Base-by-base conservation (phyloP, 2,329 filamentous ascomycete species). In the Ceratocystis alfenasii region DNA sequence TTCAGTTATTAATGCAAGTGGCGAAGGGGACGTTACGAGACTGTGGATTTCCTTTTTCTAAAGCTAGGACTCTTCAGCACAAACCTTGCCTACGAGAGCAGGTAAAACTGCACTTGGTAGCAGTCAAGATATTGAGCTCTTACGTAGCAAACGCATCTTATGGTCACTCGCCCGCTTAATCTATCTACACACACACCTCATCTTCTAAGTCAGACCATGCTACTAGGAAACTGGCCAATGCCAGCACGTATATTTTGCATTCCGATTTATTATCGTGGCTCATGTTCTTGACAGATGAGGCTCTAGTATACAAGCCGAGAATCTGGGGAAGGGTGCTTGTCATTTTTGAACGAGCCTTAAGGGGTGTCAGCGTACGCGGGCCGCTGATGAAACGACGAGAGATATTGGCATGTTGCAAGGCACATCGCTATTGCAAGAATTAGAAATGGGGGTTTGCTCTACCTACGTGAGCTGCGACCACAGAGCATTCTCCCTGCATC, bases 261-360 rank as follows among this genome's bases (percentile, higher is more conserved):
- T 30, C 61, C 61, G 61, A n/a, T 15, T 63, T 63, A 63, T 63
- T 63, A 12, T 63, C 61, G 61, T 63, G 44, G 15, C 17, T 20
- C 15, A 3, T 15, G 20, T 8, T 5, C 25, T 59, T 33, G 55
- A 59, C 30, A 59, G 28, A n/a, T 59, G 55, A 59, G 55, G 55
- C 55, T 59, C 55, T 59, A 59, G 25, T 59, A 36, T 10, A 22
- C 55, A 59, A 59, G 55, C 55, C 55, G 55, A 59, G n/a, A 59
- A 59, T 59, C 55, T 36, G 55, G 55, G 55, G 55, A 59, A 59
- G 22, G 15, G 28, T 33, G 6, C 28, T 59, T 59, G 55, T 10
- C 55, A n/a, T 45, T 20, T 28, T 62, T 44, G 59, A 22, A 25
- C 30, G n/a, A 41, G 36, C 33, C 59, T 25, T 36, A 25, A 45